Evolutionary conservation across 768 basidiomycete species (phyloP).

Genomic region (Boletellus ananiceps): DNA sequence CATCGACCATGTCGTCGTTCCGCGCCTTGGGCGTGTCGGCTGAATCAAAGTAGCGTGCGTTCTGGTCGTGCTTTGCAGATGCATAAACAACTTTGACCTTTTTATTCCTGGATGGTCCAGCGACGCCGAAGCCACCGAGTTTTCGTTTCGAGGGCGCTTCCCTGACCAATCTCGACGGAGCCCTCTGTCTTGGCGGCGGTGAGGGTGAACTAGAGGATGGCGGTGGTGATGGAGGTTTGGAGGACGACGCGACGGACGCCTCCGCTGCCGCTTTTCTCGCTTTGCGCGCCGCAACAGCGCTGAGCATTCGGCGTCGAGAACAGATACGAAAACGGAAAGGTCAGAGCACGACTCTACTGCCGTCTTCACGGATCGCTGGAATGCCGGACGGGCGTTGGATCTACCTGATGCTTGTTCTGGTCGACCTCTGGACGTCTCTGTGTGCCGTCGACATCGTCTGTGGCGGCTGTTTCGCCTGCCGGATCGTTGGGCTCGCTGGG

Average conservation of each 20-base stretch:
- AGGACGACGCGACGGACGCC: slow-evolving; percentile 9
- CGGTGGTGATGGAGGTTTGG: slow-evolving; percentile 10
- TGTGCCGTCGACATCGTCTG: too few relatives aligned
- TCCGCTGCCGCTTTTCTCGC: slow-evolving; percentile 41
- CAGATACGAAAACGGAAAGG: slow-evolving; percentile 1
- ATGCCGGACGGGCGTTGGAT: too few relatives aligned
- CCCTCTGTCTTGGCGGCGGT: slow-evolving; percentile 8
- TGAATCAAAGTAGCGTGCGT: slow-evolving; percentile 33
- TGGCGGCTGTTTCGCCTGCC: too few relatives aligned
- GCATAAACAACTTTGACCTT: slow-evolving; percentile 27
- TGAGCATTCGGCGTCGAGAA: slow-evolving; percentile 46
- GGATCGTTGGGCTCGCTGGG: too few relatives aligned
- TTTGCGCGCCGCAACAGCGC: slow-evolving; percentile 69
- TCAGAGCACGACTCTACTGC: background rate
- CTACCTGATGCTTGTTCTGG: too few relatives aligned
- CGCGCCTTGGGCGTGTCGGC: slow-evolving; percentile 33
- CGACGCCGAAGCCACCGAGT: slow-evolving; percentile 25
- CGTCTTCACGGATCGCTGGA: too few relatives aligned
- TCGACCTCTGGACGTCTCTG: too few relatives aligned
- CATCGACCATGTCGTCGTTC: slow-evolving; percentile 18
- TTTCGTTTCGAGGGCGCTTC: slow-evolving; percentile 45
- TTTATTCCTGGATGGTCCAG: slow-evolving; percentile 23
- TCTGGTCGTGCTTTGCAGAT: slow-evolving; percentile 18
- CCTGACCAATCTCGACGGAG: background rate
- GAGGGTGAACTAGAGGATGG: slow-evolving; percentile 6